Conservation (phyloP, 495 filamentous ascomycete genomes). For the Penicillium waksmanii region DNA sequence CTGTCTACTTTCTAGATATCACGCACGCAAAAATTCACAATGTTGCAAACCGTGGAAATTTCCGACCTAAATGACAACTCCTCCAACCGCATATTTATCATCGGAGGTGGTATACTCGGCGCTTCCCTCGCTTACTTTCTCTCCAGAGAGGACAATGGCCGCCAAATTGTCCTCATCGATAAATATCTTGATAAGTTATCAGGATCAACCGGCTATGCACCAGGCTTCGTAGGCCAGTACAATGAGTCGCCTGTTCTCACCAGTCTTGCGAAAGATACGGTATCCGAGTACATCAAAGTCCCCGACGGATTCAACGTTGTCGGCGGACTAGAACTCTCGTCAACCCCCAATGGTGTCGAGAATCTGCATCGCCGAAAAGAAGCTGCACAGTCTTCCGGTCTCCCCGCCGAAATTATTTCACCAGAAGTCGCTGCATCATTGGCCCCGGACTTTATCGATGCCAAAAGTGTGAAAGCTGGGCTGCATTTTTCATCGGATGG, state of each 20-base stretch:
- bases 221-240: slow-evolving; percentile 42
- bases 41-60: slow-evolving; percentile 17
- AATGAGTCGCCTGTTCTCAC: slow-evolving; percentile 40
- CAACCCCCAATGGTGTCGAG: slow-evolving; percentile 27
- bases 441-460: slow-evolving; percentile 37
- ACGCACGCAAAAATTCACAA: background rate
- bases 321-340: slow-evolving; percentile 36
- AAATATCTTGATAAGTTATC: slow-evolving; percentile 22
- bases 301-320: slow-evolving; percentile 34
- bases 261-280: slow-evolving; percentile 35
- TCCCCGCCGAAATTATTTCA: slow-evolving; percentile 33
- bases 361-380: slow-evolving; percentile 26
- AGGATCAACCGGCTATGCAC: slow-evolving; percentile 38
- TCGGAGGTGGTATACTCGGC: slow-evolving; percentile 54
- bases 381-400: slow-evolving; percentile 24
- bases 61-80: slow-evolving; percentile 20
- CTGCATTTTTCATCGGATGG: slow-evolving; percentile 36
- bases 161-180: slow-evolving; percentile 31
- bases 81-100: slow-evolving; percentile 33
- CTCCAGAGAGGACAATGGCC: slow-evolving; percentile 22
- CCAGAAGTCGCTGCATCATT: slow-evolving; percentile 27
- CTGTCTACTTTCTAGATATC: background rate
- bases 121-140: slow-evolving; percentile 41
- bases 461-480: slow-evolving; percentile 15
- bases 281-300: slow-evolving; percentile 33